Conservation (phyloP, 1,284 basidiomycete species). For the Trichosporon coremiiforme region DNA sequence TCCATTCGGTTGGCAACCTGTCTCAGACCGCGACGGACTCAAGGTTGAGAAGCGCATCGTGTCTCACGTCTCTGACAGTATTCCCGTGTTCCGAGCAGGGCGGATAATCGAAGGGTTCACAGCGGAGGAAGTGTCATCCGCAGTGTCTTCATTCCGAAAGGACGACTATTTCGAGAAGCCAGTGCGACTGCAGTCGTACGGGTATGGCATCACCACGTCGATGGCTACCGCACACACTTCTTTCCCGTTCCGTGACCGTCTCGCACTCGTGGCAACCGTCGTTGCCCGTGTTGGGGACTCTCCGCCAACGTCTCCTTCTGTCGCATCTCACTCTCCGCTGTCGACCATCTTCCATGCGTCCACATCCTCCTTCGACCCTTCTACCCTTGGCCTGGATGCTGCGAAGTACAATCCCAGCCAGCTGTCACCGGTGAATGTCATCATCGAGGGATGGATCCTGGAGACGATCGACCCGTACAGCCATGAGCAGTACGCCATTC, state of each 20-base stretch:
- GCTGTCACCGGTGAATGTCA: constrained; percentile 77
- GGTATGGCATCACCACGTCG: constrained; percentile 68
- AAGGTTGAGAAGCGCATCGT: constrained; percentile 75
- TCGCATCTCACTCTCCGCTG: constrained; percentile 53
- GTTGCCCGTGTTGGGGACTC: constrained; percentile 65
- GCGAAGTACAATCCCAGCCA: constrained; percentile 75
- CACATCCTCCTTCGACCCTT: constrained; percentile 69
- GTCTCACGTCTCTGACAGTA: constrained; percentile 73
- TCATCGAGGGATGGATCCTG: constrained; percentile 93
- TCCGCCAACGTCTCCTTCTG: constrained; percentile 55
- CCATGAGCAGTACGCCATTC: constrained; percentile 90
- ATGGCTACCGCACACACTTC: constrained; percentile 63
- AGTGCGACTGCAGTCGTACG: constrained; percentile 74
- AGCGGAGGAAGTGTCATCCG: constrained; percentile 82
- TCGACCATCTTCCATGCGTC: constrained; percentile 72
- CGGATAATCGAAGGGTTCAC: constrained; percentile 93
- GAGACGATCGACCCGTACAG: constrained; percentile 98
- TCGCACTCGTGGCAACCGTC: constrained; percentile 77
- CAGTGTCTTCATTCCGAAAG: constrained; percentile 62
- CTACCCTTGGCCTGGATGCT: constrained; percentile 61
- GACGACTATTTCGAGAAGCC: constrained; percentile 62
- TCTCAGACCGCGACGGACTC: constrained; percentile 75
- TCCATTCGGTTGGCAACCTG: constrained; percentile 74
- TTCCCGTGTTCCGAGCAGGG: constrained; percentile 84
- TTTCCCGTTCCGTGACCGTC: constrained; percentile 89